These are phyloP conservation scores for Sporothrix schenckii DNA, from an alignment of 2,329 filamentous ascomycete species.

Conservation along the genomic window DNA sequence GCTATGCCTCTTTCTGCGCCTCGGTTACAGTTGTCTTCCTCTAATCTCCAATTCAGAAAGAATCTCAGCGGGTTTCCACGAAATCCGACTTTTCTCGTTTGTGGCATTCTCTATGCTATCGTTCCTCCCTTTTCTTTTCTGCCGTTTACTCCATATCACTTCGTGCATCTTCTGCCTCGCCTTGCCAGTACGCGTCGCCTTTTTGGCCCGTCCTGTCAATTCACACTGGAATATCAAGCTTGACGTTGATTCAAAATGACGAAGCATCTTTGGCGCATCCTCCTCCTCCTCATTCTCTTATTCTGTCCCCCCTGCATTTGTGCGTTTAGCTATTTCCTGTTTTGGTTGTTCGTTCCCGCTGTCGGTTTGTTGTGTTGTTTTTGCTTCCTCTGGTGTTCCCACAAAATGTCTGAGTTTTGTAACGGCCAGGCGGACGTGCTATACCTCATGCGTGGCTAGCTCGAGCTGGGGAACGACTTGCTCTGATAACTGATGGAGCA, in stretches of 20 bases:
- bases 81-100: background rate
- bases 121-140: background rate
- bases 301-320: background rate
- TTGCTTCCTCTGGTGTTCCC: background rate
- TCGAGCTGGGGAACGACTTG: no score
- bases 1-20: conserved; percentile 16
- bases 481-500: no score
- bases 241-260: background rate
- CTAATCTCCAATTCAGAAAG: conserved; percentile 1
- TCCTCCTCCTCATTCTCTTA: background rate
- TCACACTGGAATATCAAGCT: background rate
- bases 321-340: background rate
- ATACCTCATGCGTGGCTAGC: background rate
- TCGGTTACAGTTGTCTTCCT: conserved; percentile 22
- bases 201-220: background rate
- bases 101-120: background rate
- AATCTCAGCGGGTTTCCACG: background rate
- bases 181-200: no score
- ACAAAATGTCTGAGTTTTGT: conserved; percentile 19
- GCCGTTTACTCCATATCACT: no score
- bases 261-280: background rate
- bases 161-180: no score
- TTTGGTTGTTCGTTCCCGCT: background rate
- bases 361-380: background rate
- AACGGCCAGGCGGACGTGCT: conserved; percentile 17